Evolutionary conservation across 352 stramenopile species (phyloP).

Genomic region (Thraustochytrium striatum): DNA sequence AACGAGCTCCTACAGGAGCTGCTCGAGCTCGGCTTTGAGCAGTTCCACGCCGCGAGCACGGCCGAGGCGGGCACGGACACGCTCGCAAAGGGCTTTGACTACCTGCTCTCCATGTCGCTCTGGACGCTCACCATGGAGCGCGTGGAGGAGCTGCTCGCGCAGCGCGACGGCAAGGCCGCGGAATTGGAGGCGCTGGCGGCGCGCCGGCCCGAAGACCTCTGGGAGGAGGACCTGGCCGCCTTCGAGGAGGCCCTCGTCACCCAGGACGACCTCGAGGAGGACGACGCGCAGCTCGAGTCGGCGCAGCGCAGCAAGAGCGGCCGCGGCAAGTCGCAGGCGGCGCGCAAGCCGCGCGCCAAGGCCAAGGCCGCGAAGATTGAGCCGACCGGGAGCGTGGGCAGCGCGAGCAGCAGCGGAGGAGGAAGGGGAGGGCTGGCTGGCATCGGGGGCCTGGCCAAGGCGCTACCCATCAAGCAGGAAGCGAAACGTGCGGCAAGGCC

Average conservation of each 20-base stretch:
- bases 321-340: not conserved
- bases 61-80: not conserved
- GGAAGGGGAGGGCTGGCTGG: not conserved
- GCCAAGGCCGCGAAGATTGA: not conserved
- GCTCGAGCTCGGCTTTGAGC: conserved; percentile 47
- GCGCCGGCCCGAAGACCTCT: conserved; percentile 81
- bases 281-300: conserved; percentile 21
- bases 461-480: no score
- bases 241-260: conserved; percentile 69
- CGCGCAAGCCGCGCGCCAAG: not conserved
- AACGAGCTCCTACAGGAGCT: conserved; percentile 82
- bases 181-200: conserved; percentile 67
- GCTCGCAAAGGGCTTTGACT: conserved; percentile 86
- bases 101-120: conserved; percentile 95
- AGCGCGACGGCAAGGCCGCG: conserved; percentile 74
- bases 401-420: not conserved
- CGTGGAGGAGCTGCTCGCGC: conserved; percentile 77
- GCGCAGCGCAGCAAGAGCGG: not conserved
- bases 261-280: conserved; percentile 57
- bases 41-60: not conserved
- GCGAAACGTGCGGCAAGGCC: no score
- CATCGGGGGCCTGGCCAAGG: no score
- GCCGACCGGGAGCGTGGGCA: not conserved
- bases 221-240: conserved; percentile 83
- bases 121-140: conserved; percentile 95